Base-by-base conservation (phyloP, 2,329 filamentous ascomycete genomes). In the Madurella mycetomatis region DNA sequence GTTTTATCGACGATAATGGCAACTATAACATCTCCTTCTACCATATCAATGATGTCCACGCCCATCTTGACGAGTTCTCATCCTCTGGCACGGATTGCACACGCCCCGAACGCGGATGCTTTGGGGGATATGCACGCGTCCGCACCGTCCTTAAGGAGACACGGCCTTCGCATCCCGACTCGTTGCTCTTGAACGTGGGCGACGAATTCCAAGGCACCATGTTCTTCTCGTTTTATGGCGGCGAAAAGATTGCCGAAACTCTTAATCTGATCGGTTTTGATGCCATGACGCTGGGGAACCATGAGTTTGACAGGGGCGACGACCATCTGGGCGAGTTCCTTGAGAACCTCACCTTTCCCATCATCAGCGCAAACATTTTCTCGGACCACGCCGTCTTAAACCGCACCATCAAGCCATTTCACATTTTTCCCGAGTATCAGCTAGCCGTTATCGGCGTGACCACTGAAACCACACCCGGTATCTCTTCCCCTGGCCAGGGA, bases 121-220 rank as follows among this genome's bases (percentile, higher is more conserved):
- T 76, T 54, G 84, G 84, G 25, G 84, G 84, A 31, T 86, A 86
- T 59, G 76, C 84, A 1, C 79, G 84, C 53, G 79, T 87, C 66
- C 85, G 85, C 72, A 75, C 77, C 17, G 76, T 81, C 5, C 70
- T 86, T 39, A 76, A 84, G 50, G 73, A 78, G 62, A 76, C 81
- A 25, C 77, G 82, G 31, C 75, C 79, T 5, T 73, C 74, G 31
- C 74, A 84, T 63, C 76, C 80, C n/a, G 80, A 85, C 64, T 82
- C 80, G 52, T 72, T 87, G 15, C 80, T 82, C 70, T 71, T 87
- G 44, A 85, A 87, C 53, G 81, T 79, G 2, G 84, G 84, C n/a
- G 84, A 87, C 61, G 84, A 87, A 65, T 87, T 87, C 65, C 81
- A 86, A 62, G 84, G 84, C 51, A 87, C 84, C 0, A 73, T 86